Base-by-base conservation (phyloP, 2,329 filamentous ascomycete genomes). In the Balansia obtecta region DNA sequence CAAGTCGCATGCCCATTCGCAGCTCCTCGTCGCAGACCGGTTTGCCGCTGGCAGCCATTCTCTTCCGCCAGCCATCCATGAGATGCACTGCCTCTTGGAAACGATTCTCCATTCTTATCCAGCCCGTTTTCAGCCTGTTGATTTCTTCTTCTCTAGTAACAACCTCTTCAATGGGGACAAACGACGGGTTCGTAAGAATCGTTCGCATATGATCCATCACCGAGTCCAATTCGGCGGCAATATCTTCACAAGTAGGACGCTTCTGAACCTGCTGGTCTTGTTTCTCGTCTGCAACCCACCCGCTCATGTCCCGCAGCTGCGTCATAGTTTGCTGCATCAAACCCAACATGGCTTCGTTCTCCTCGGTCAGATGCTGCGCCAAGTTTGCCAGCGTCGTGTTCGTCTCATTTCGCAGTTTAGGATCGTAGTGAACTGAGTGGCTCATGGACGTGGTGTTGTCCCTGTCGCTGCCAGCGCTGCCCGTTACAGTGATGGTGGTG, bases 71-170 rank as follows among this genome's bases (percentile, higher is more conserved):
- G 34, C 86, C 83, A 56, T 96, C 88, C 72, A 98, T 95, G 69
- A 98, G 80, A 37, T 81, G 77, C 12, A 97, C 83, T 1, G 93
- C 88, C 62, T 97, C 91, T 56, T 82, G 83, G 88, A 93, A 95
- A 48, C 89, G 80, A 20, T 73, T 77, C 65, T 97, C 90, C 87
- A 97, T 95, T 67, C 86, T 89, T 63, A 94, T 86, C 85, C 91
- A 95, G 15, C 90, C 88, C 50, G 85, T 80, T 50, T 88, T 82
- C 45, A 98, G 73, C 48, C 87, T 79, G 48, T 78, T 76, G 56
- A 98, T 97, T 64, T 96, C 90, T 53, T 94, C 85, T 56, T 98
- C 91, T 50, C 91, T 82, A n/a, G 89, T 70, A 61, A 94, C 84
- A 2, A 98, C 88, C 65, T 97, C 93, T 60, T 97, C 93, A 20